Evolutionary conservation across 2,329 filamentous ascomycete species (phyloP).

Genomic region (Fusarium sp.): DNA sequence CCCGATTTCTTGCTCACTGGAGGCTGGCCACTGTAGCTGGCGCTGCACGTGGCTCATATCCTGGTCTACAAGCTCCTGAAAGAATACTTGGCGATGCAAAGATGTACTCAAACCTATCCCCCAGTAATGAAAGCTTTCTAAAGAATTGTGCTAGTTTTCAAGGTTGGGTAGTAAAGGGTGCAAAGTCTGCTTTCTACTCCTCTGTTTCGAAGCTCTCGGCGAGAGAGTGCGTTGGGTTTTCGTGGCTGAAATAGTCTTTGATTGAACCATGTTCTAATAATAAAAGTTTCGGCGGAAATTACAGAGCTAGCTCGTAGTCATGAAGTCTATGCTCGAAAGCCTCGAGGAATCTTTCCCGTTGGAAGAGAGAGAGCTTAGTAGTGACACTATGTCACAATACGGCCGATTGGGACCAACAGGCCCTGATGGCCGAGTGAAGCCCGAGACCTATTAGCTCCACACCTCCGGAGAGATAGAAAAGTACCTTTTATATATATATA

Average conservation of each 20-base stretch:
- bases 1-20: not conserved
- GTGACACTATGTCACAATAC: not conserved
- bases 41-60: not conserved
- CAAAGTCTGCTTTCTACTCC: not conserved
- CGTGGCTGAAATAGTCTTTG: not conserved
- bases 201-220: not conserved
- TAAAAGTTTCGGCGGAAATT: not conserved
- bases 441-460: too few relatives aligned
- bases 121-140: not conserved
- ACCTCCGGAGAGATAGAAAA: not conserved
- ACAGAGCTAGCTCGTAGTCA: too few relatives aligned
- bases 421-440: not conserved
- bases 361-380: not conserved
- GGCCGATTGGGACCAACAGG: not conserved
- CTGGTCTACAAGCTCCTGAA: not conserved
- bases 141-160: not conserved
- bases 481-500: too few relatives aligned
- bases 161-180: not conserved
- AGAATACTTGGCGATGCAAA: not conserved
- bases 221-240: not conserved
- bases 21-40: not conserved
- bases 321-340: not conserved
- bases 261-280: not conserved
- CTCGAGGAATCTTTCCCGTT: not conserved
- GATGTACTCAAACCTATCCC: not conserved